Conservation (phyloP, 2,329 filamentous ascomycete species). For the Aspergillus viridinutans region DNA sequence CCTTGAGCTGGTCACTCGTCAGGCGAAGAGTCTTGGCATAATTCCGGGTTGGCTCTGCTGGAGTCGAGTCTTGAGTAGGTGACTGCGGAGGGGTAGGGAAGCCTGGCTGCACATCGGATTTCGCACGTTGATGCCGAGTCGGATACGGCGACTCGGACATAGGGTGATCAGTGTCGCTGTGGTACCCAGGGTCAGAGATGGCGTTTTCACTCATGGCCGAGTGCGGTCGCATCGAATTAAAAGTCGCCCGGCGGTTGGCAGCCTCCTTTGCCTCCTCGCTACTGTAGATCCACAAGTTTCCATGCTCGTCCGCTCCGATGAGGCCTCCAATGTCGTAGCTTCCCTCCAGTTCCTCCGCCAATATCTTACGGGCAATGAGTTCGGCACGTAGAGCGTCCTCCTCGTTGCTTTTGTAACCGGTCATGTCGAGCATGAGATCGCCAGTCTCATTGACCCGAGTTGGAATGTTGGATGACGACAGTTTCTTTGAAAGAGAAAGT, state of each 20-base stretch:
- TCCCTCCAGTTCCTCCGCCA: conserved; percentile 87
- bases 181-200: conserved; percentile 88
- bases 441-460: conserved; percentile 88
- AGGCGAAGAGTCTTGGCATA: conserved; percentile 95
- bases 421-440: conserved; percentile 97
- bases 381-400: conserved; percentile 89
- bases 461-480: conserved; percentile 87
- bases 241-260: conserved; percentile 62
- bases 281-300: conserved; percentile 99
- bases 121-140: conserved; percentile 52
- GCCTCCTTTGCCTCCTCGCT: conserved; percentile 93
- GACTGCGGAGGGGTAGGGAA: conserved; percentile 58
- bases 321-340: conserved; percentile 94
- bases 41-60: conserved; percentile 71
- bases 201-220: conserved; percentile 67
- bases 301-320: conserved; percentile 90
- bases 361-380: conserved; percentile 84
- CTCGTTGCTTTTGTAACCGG: conserved; percentile 89
- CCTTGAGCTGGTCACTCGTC: conserved; percentile 92
- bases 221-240: conserved; percentile 50
- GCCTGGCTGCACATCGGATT: conserved; percentile 66
- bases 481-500: conserved; percentile 75
- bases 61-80: conserved; percentile 42
- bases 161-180: conserved; percentile 74
- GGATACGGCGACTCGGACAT: conserved; percentile 60